Conservation (phyloP, 176 grass and related monocot species). For the Phoenix roebelenii region DNA sequence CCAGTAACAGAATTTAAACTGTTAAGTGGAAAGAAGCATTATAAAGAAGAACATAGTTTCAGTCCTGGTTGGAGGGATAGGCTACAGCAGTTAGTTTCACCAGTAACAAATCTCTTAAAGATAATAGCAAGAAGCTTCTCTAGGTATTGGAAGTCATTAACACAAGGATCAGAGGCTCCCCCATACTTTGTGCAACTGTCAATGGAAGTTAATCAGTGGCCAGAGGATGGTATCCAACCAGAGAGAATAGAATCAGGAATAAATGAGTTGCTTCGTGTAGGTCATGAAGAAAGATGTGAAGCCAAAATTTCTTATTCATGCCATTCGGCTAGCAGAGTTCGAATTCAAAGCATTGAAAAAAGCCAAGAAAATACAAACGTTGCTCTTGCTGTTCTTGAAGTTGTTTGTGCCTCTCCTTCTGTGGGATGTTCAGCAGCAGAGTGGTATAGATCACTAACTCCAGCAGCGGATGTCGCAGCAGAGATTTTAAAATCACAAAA, state of each 20-base stretch:
- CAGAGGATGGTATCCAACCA: slow-evolving; percentile 96
- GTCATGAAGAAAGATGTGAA: slow-evolving; percentile 80
- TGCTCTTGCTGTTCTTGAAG: slow-evolving; percentile 91
- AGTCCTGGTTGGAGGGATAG: slow-evolving; percentile 39
- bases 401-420: slow-evolving; percentile 70
- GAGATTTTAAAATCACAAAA: slow-evolving; percentile 74
- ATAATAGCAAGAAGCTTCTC: slow-evolving; percentile 54
- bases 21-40: slow-evolving; percentile 43
- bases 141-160: slow-evolving; percentile 92
- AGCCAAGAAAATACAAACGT: slow-evolving; percentile 66
- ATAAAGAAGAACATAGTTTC: slow-evolving; percentile 40
- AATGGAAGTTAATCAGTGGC: slow-evolving; percentile 84
- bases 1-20: slow-evolving; percentile 83
- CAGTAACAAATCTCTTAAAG: slow-evolving; percentile 46
- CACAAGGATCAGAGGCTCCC: slow-evolving; percentile 83
- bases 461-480: slow-evolving; percentile 67
- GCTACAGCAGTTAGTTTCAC: slow-evolving; percentile 40
- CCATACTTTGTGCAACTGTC: slow-evolving; percentile 97
- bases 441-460: slow-evolving; percentile 81
- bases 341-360: slow-evolving; percentile 93
- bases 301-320: slow-evolving; percentile 51
- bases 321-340: slow-evolving; percentile 57
- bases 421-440: slow-evolving; percentile 47
- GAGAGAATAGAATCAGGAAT: slow-evolving; percentile 89
- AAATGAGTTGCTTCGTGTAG: slow-evolving; percentile 61